phyloP scores from a whole-genome alignment of 495 filamentous ascomycete genomes.

The Aspergillus biplanus region DNA sequence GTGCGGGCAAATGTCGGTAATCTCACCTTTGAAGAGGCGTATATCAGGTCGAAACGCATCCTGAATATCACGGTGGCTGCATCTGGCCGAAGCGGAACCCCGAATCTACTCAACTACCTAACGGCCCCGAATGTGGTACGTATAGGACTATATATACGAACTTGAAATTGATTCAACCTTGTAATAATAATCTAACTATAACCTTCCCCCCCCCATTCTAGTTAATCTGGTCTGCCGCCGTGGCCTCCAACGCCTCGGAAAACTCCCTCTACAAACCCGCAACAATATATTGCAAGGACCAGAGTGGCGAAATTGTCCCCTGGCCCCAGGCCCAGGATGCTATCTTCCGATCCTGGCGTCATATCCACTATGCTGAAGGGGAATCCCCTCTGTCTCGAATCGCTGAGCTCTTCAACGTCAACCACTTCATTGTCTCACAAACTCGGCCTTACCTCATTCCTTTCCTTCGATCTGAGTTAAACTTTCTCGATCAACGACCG shows the following conservation, averaged over 20 bases:
- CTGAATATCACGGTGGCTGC: slow-evolving; percentile 91
- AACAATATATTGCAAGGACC: slow-evolving; percentile 80
- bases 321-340: slow-evolving; percentile 73
- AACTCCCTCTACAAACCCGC: slow-evolving; percentile 67
- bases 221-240: slow-evolving; percentile 91
- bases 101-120: slow-evolving; percentile 87
- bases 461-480: slow-evolving; percentile 79
- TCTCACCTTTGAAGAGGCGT: slow-evolving; percentile 93
- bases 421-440: slow-evolving; percentile 96
- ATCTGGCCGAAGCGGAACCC: slow-evolving; percentile 71
- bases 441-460: slow-evolving; percentile 93
- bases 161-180: not conserved
- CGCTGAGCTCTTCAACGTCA: slow-evolving; percentile 93
- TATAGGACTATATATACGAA: slow-evolving; percentile 22
- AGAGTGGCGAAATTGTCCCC: slow-evolving; percentile 74
- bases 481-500: slow-evolving; percentile 68
- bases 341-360: slow-evolving; percentile 70
- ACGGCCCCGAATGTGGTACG: slow-evolving; percentile 92
- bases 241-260: slow-evolving; percentile 86
- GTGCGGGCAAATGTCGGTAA: slow-evolving; percentile 85
- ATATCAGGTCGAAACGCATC: slow-evolving; percentile 79
- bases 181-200: not conserved
- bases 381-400: slow-evolving; percentile 83
- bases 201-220: slow-evolving; percentile 25
- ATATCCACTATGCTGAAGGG: slow-evolving; percentile 69